Conservation (phyloP, 2,329 filamentous ascomycete species). For the Venturia asperata region DNA sequence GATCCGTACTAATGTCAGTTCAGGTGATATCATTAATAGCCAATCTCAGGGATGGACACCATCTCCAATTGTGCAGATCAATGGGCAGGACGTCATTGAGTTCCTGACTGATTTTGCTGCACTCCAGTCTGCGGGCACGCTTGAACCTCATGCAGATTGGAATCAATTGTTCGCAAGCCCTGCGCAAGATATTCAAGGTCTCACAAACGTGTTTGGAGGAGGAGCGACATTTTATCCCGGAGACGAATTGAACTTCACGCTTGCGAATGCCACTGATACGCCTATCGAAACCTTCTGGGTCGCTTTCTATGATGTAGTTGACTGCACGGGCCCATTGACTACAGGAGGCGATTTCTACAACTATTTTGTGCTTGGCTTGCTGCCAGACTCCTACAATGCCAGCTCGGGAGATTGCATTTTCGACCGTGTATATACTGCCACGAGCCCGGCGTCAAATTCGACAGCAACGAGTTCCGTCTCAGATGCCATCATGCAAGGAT, state of each 20-base stretch:
- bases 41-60: constrained; percentile 37
- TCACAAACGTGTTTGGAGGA: constrained; percentile 27
- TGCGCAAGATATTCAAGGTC: constrained; percentile 25
- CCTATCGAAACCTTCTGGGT: constrained; percentile 20
- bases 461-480: neutral
- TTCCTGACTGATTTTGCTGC: constrained; percentile 45
- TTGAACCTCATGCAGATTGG: constrained; percentile 40
- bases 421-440: neutral
- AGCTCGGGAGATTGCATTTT: neutral
- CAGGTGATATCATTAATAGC: constrained; percentile 1
- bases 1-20: constrained; percentile 17
- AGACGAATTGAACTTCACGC: constrained; percentile 26
- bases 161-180: constrained; percentile 32
- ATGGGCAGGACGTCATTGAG: constrained; percentile 46
- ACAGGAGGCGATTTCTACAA: constrained; percentile 41
- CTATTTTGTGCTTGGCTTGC: constrained; percentile 35
- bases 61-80: constrained; percentile 48
- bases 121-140: constrained; percentile 37
- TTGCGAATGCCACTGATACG: constrained; percentile 26
- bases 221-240: constrained; percentile 34
- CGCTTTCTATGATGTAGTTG: constrained; percentile 24
- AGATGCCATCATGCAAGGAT: neutral
- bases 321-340: constrained; percentile 27
- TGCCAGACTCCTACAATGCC: constrained; percentile 22
- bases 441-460: neutral